A percentile compares a stretch with the other conserved stretches of the same genome.
phyloP scores from a whole-genome alignment of 768 basidiomycete species.

The Leccinellum albellum region DNA sequence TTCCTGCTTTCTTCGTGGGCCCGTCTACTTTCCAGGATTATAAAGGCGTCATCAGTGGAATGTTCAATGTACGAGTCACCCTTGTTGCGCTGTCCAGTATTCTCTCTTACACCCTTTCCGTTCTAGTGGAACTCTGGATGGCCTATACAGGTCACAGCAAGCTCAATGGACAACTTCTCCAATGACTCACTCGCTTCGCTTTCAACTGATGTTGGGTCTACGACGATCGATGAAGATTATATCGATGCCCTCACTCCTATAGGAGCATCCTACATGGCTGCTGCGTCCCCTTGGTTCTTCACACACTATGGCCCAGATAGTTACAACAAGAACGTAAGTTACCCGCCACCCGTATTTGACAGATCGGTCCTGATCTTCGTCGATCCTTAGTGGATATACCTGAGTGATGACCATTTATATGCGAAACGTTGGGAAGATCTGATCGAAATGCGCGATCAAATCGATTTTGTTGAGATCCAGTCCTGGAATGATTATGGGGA shows the following conservation, averaged over 20 bases:
- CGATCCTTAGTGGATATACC: conserved; percentile 53
- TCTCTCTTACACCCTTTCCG: conserved; percentile 7
- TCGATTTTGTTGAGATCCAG: conserved; percentile 58
- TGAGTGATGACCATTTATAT: conserved; percentile 66
- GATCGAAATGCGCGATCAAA: conserved; percentile 49
- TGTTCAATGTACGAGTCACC: conserved; percentile 47
- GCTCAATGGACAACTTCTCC: conserved; percentile 5
- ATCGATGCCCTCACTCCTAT: conserved; percentile 38
- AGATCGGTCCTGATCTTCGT: not conserved
- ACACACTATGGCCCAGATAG: conserved; percentile 66
- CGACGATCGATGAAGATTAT: conserved; percentile 53
- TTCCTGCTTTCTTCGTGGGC: conserved; percentile 68
- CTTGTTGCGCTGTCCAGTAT: conserved; percentile 6
- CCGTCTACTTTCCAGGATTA: conserved; percentile 47
- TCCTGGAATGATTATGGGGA: conserved; percentile 78
- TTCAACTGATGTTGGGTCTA: conserved; percentile 40
- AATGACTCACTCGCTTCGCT: conserved; percentile 26
- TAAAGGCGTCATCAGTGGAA: conserved; percentile 49
- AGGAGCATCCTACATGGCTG: conserved; percentile 41
- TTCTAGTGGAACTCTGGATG: conserved; percentile 77
- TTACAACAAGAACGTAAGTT: conserved; percentile 69
- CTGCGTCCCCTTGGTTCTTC: conserved; percentile 76
- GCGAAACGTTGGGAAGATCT: conserved; percentile 65
- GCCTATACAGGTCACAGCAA: conserved; percentile 57
- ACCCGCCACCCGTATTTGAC: not conserved